These are phyloP conservation scores for Corrigiola litoralis DNA, from an alignment of 179 eudicot genomes.

Conservation along the genomic window DNA sequence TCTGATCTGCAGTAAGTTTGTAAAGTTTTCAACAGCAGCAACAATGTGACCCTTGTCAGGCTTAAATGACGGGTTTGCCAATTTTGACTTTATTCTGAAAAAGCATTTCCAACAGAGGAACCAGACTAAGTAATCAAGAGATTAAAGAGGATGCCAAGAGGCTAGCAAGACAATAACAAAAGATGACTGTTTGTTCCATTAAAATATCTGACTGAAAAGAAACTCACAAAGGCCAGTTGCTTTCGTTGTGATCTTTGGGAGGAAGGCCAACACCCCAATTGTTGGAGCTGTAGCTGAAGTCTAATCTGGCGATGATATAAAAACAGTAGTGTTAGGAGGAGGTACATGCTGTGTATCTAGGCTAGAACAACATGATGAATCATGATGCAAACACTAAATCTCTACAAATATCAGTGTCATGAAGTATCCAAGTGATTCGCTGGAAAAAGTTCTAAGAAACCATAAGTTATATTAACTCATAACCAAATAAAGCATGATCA, in stretches of 20 bases:
- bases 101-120: neutral
- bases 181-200: neutral
- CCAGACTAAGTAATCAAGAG: neutral
- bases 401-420: neutral
- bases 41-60: conserved; percentile 70
- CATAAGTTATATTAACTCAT: neutral
- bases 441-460: neutral
- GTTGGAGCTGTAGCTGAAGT: conserved; percentile 78
- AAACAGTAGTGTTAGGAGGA: conserved; percentile 6
- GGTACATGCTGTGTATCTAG: neutral
- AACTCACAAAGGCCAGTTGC: conserved; percentile 85
- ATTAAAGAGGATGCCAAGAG: neutral
- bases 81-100: conserved; percentile 71
- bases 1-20: conserved; percentile 61
- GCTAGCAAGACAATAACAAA: neutral
- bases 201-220: conserved; percentile 4
- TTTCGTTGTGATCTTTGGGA: conserved; percentile 72
- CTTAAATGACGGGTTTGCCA: conserved; percentile 78
- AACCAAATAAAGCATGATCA: neutral
- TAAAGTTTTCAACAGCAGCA: conserved; percentile 72
- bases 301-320: conserved; percentile 54
- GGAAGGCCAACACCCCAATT: conserved; percentile 99
- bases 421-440: neutral
- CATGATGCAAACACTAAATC: neutral
- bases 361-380: neutral